Percentiles rank a stretch among this genome's conserved stretches.
Evolutionary conservation across 305 asterid genomes (phyloP).

Genomic region (Solanum hybrid): DNA sequence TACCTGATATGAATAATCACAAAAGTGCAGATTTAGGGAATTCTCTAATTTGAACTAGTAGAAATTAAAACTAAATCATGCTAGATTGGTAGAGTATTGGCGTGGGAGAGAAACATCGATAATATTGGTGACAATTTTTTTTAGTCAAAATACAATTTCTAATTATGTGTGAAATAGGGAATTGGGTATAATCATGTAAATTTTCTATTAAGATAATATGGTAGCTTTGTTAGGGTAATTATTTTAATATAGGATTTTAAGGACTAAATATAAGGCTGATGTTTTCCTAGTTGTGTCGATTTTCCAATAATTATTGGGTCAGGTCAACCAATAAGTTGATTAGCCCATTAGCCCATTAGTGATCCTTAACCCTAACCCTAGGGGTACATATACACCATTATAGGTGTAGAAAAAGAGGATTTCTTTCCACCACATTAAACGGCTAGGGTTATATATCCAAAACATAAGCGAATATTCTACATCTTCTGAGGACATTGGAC

Average conservation of each 20-base stretch:
- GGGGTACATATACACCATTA: background rate
- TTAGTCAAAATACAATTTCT: background rate
- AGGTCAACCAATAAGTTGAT: background rate
- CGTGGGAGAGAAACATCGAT: background rate
- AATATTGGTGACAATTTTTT: background rate
- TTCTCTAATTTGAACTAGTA: background rate
- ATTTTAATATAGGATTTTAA: background rate
- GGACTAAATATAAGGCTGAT: background rate
- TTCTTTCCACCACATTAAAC: background rate
- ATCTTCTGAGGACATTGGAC: background rate
- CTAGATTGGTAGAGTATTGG: background rate
- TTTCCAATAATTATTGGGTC: background rate
- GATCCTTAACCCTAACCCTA: background rate
- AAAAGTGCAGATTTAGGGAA: background rate
- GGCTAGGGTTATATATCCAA: background rate
- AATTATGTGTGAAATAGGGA: background rate
- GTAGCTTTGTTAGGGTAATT: background rate
- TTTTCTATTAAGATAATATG: background rate
- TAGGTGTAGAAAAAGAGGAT: background rate
- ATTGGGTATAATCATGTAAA: background rate
- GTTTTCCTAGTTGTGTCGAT: background rate
- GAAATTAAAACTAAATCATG: background rate
- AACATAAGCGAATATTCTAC: too few relatives aligned
- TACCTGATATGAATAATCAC: background rate
- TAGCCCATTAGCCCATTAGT: background rate